Conservation (phyloP, 2,329 filamentous ascomycete genomes). For the Neobulgaria alba region DNA sequence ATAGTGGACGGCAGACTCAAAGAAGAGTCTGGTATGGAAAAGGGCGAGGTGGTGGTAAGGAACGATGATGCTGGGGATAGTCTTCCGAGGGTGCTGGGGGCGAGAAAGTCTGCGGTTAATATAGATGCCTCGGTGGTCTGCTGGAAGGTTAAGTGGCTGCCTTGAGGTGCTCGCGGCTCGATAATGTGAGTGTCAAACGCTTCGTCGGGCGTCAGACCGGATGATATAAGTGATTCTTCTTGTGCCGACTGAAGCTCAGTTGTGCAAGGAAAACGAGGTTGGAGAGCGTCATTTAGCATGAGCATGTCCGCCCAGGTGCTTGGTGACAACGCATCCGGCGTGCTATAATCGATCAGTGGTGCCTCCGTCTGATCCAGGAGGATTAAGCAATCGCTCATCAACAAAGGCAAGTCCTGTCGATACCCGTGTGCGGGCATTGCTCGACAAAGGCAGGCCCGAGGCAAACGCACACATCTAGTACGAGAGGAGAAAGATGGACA, state of each 20-base stretch:
- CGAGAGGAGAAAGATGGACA: too few species aligned
- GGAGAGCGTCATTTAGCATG: neutral
- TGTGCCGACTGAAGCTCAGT: too few species aligned
- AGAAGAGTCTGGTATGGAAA: neutral
- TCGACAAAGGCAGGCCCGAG: neutral
- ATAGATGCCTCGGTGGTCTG: neutral
- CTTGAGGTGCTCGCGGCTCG: neutral
- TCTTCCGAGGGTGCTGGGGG: neutral
- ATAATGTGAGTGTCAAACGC: neutral
- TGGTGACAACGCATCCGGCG: neutral
- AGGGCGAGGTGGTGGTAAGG: neutral
- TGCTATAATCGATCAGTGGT: neutral
- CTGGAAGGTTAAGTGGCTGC: neutral
- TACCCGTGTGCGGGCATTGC: neutral
- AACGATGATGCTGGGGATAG: too few species aligned
- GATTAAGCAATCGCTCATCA: neutral
- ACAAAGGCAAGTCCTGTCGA: neutral
- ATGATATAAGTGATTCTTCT: neutral
- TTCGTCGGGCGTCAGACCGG: neutral
- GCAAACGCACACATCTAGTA: too few species aligned
- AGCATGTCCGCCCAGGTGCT: conserved; percentile 1
- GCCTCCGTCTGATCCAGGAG: neutral
- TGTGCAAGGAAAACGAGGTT: too few species aligned
- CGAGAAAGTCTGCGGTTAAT: neutral
- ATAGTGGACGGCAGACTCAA: neutral